phyloP scores from a whole-genome alignment of 1,284 basidiomycete species.

The Cerrena zonata region DNA sequence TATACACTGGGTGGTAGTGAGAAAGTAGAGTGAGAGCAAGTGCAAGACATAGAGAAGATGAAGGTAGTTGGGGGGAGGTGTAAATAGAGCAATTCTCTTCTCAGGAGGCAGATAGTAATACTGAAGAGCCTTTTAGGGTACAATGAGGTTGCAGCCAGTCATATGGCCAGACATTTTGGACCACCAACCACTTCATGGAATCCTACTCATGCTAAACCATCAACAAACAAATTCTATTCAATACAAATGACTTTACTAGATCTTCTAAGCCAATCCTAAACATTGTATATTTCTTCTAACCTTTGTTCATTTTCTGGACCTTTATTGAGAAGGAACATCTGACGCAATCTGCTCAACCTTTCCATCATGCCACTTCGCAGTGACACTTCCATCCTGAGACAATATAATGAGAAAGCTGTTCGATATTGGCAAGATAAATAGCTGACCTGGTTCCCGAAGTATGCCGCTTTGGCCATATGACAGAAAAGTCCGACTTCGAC shows the following conservation, averaged over 20 bases:
- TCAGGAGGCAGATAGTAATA: too few species aligned
- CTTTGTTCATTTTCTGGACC: not conserved
- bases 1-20: too few species aligned
- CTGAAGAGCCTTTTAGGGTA: too few species aligned
- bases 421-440: not conserved
- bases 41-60: too few species aligned
- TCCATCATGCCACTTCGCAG: constrained; percentile 45
- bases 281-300: not conserved
- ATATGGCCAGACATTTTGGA: too few species aligned
- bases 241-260: not conserved
- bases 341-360: constrained; percentile 30
- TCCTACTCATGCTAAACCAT: too few species aligned
- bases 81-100: too few species aligned
- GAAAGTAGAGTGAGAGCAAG: too few species aligned
- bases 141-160: too few species aligned
- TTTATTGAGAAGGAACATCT: not conserved
- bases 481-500: constrained; percentile 97
- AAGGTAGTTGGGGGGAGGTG: too few species aligned
- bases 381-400: constrained; percentile 50
- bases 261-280: not conserved
- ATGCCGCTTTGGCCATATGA: constrained; percentile 88
- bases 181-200: too few species aligned
- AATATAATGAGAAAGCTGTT: constrained; percentile 3
- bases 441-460: constrained; percentile 87
- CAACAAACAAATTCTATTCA: not conserved